Conservation (phyloP, 495 filamentous ascomycete species). For the Aspergillus ellipticus region DNA sequence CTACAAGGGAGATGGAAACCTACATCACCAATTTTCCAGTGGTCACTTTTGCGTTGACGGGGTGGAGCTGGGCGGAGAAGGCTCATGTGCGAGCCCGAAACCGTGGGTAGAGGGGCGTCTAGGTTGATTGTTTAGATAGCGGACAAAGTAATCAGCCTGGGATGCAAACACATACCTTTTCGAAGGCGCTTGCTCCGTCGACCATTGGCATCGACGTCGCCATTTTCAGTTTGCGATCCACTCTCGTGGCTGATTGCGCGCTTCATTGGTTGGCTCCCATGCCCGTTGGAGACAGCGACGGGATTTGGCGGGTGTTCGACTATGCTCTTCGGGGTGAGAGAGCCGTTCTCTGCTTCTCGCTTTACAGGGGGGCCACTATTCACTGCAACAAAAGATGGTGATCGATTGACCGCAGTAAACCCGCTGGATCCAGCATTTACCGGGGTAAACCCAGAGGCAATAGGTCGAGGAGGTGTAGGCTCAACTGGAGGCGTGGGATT, state of each 20-base stretch:
- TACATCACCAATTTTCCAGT: constrained; percentile 73
- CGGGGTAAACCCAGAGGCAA: constrained; percentile 72
- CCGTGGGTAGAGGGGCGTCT: constrained; percentile 79
- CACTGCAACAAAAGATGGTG: constrained; percentile 53
- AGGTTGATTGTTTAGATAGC: constrained; percentile 11
- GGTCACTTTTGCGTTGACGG: constrained; percentile 64
- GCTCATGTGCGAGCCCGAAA: constrained; percentile 96
- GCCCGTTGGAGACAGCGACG: constrained; percentile 54
- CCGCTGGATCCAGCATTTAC: constrained; percentile 62
- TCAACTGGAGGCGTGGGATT: constrained; percentile 40
- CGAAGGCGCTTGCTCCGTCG: constrained; percentile 89
- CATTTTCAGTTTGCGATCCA: constrained; percentile 57
- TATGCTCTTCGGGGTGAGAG: constrained; percentile 38
- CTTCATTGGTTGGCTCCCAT: constrained; percentile 62
- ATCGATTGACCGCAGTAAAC: constrained; percentile 72
- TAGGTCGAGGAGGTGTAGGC: constrained; percentile 49
- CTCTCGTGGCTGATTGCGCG: constrained; percentile 78
- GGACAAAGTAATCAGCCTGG: neutral
- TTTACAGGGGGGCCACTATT: constrained; percentile 47
- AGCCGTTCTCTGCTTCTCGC: constrained; percentile 47
- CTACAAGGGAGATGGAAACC: constrained; percentile 13
- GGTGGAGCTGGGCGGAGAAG: constrained; percentile 79
- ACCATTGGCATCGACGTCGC: constrained; percentile 65
- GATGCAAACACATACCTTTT: constrained; percentile 64
- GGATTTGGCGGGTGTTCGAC: constrained; percentile 33